Evolutionary conservation across 768 basidiomycete genomes (phyloP).

Genomic region (Leccinum aurantiacum): DNA sequence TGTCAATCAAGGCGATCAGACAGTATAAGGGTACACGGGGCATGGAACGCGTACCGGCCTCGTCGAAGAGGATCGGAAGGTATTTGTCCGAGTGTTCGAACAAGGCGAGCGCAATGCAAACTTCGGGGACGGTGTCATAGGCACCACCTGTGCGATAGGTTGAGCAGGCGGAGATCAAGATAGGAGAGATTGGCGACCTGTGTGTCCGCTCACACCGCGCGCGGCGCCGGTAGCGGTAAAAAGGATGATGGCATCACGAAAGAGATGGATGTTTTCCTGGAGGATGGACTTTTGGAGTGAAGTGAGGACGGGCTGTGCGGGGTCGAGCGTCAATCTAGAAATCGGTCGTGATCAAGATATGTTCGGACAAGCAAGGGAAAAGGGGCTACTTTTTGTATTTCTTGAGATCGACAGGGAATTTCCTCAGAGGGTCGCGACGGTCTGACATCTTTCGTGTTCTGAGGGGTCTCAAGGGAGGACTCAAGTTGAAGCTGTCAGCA

Average conservation of each 20-base stretch:
- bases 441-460: constrained; percentile 32
- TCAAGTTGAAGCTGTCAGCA: background rate
- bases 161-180: background rate
- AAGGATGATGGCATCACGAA: constrained; percentile 82
- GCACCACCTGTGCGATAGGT: constrained; percentile 48
- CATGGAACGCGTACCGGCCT: constrained; percentile 59
- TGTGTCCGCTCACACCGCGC: constrained; percentile 85
- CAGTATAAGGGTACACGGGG: background rate
- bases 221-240: constrained; percentile 88
- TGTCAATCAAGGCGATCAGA: constrained; percentile 26
- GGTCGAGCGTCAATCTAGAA: constrained; percentile 71
- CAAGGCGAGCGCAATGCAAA: constrained; percentile 73
- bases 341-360: constrained; percentile 10
- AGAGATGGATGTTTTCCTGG: constrained; percentile 69
- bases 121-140: constrained; percentile 81
- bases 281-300: constrained; percentile 60
- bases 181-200: constrained; percentile 43
- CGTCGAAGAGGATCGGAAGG: constrained; percentile 73
- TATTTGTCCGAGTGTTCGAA: constrained; percentile 65
- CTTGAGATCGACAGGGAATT: constrained; percentile 78
- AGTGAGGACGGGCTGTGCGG: constrained; percentile 59
- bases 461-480: background rate
- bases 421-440: constrained; percentile 35
- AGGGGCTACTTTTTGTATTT: constrained; percentile 66
- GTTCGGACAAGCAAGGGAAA: background rate